Evolutionary conservation across 1,139 yeast species (phyloP), one percentile per base, ranked within the genome.

Genomic region (Groenewaldozyma auringiensis): DNA sequence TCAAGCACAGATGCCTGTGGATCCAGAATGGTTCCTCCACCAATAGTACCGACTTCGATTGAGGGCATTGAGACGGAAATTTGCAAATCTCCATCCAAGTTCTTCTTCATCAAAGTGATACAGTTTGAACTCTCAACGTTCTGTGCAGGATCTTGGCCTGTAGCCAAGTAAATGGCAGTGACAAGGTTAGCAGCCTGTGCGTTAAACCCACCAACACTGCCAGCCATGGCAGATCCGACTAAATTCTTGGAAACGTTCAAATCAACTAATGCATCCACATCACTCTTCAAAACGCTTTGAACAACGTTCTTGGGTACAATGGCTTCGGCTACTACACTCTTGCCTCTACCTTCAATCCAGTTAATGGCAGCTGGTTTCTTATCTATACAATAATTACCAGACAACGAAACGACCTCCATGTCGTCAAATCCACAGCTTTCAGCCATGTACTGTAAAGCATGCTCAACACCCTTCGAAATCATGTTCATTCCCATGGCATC

Each of bases 401-500:
- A 87, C 43, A 92, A 84, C 2, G 97, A 86, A 46, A 92, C 81
- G 47, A 94, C 78, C 51, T 77, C 79, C 99, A 92, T 92, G 68
- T 92, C 98, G 14, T 77, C 80, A 79, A 92, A 92, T 2, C 96
- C 97, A 63, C 83, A 83, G 58, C 83, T 88, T 60, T 83, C 87
- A 42, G 76, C 79, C 96, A 92, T 88, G 63, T 75, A 79, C 55
- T 81, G 80, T 61, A 92, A 76, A 1, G 96, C 78, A 64, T 72
- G 74, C 65, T 94, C 99, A 44, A 87, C 96, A 65, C 98, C 99
- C 68, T 92, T 92, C 29, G 98, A 92, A 54, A 92, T 94, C 99
- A 92, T 94, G 64, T 92, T 92, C 99, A 92, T 92, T 55, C 98
- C 99, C 99, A 92, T 92, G 17, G 98, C 98, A 71, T 92, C 99